These are phyloP conservation scores for Citrullus mucosospermus DNA, from an alignment of 306 rosid genomes.

Conservation along the genomic window DNA sequence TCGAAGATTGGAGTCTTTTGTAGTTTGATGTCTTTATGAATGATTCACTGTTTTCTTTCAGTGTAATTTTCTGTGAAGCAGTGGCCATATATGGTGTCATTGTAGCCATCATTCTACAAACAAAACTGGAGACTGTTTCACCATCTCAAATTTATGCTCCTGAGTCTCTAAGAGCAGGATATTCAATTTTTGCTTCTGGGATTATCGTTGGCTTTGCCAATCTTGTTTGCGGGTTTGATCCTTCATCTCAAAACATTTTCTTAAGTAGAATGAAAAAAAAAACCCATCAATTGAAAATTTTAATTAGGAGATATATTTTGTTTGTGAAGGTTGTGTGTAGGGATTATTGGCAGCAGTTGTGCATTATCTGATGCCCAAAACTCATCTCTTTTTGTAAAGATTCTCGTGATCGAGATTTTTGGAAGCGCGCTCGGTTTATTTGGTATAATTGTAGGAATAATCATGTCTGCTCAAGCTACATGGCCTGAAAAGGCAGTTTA, in stretches of 20 bases:
- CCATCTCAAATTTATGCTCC: conserved; percentile 34
- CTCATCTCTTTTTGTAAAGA: conserved; percentile 87
- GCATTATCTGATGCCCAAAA: conserved; percentile 96
- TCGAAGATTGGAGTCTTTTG: no score
- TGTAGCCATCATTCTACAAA: conserved; percentile 90
- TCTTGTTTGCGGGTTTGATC: conserved; percentile 70
- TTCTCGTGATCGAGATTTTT: conserved; percentile 91
- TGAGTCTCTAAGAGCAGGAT: conserved; percentile 87
- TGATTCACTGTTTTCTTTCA: conserved; percentile 23
- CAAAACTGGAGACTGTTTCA: conserved; percentile 57
- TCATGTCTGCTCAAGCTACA: conserved; percentile 95
- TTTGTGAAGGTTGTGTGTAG: conserved; percentile 64
- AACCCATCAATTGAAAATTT: neutral
- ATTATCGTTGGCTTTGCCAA: conserved; percentile 84
- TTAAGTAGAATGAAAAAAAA: neutral
- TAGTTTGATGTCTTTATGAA: neutral
- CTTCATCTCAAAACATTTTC: neutral
- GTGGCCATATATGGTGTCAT: conserved; percentile 96
- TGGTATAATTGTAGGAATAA: conserved; percentile 89
- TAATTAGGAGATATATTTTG: neutral
- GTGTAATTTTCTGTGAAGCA: conserved; percentile 96
- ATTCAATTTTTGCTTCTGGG: conserved; percentile 89
- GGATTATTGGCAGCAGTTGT: conserved; percentile 90
- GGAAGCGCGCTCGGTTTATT: conserved; percentile 93
- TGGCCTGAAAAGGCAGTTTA: conserved; percentile 55